Conservation (phyloP, 129 eudicot species). For the Arctium minus region DNA sequence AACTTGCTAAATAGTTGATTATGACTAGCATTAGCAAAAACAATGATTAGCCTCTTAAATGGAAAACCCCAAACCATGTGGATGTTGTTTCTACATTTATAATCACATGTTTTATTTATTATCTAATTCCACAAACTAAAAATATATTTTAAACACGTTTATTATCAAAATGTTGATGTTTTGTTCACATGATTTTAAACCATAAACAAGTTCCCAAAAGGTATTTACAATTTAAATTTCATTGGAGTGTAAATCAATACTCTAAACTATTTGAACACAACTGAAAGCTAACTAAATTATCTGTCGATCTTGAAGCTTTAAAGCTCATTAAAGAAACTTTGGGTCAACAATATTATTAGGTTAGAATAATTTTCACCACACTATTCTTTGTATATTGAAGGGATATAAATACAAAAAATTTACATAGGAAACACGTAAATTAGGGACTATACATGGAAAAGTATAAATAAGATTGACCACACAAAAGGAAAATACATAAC, state of each 20-base stretch:
- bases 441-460: too few species aligned
- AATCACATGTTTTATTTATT: neutral
- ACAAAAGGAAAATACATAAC: too few species aligned
- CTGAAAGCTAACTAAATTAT: neutral
- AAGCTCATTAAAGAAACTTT: neutral
- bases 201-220: neutral
- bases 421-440: too few species aligned
- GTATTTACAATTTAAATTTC: neutral
- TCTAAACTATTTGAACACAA: neutral
- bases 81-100: conserved; percentile 7
- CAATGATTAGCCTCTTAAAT: conserved; percentile 8
- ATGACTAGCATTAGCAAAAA: conserved; percentile 10
- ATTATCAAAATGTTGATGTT: neutral
- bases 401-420: too few species aligned
- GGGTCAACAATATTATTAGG: neutral
- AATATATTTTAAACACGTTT: neutral
- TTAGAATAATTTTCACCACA: too few species aligned
- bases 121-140: neutral
- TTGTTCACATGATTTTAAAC: neutral
- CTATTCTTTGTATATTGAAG: too few species aligned
- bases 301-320: neutral
- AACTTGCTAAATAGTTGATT: conserved; percentile 19
- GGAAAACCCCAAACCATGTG: conserved; percentile 10
- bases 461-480: too few species aligned
- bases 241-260: neutral